Base-by-base conservation (phyloP, 805 yeast species). In the Candida germanica region DNA sequence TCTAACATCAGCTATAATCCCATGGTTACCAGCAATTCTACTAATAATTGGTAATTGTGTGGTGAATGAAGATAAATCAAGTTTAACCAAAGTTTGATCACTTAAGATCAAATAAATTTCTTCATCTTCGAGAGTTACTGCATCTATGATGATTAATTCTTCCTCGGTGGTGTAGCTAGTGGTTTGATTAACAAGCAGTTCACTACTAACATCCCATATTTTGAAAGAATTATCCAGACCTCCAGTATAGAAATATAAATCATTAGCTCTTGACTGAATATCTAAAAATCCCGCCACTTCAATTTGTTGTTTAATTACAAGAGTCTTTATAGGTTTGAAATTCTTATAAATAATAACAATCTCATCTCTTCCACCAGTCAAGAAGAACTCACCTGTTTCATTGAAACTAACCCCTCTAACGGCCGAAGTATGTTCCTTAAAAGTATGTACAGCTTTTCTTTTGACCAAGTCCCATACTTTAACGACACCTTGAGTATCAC, bases 301-400 rank as follows among this genome's bases (percentile, higher is more conserved):
- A 10, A 85, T 75, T 47, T 79, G 84, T 49, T 86, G 89, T 36
- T 75, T 69, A 3, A 81, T 78, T 0, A 95, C 84, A 18, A 87
- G 65, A 0, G 95, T 83, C 40, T 76, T 79, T 12, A 72, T 50
- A 29, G 82, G 71, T 53, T 75, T 80, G 54, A 65, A 70, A 48
- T 70, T 69, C 34, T 63, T 69, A 69, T 79, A 87, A 33, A 77
- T 59, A 44, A 80, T 72, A 38, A 74, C 75, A 26, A 89, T 70
- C 50, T 82, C 83, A 58, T 93, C 98, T 62, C 99, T 75, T 24
- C 97, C 96, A 47, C 95, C 96, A 46, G 84, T 78, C 19, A 88
- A 58, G 37, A 93, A 69, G 20, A 65, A 55, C 14, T 66, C 64
- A 8, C 83, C 87, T 22, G 65, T 69, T 1, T 50, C 50, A 40